Percentiles rank a stretch among this genome's conserved stretches.
phyloP scores from a whole-genome alignment of 768 basidiomycete species.

The Tephrocybe sp. region DNA sequence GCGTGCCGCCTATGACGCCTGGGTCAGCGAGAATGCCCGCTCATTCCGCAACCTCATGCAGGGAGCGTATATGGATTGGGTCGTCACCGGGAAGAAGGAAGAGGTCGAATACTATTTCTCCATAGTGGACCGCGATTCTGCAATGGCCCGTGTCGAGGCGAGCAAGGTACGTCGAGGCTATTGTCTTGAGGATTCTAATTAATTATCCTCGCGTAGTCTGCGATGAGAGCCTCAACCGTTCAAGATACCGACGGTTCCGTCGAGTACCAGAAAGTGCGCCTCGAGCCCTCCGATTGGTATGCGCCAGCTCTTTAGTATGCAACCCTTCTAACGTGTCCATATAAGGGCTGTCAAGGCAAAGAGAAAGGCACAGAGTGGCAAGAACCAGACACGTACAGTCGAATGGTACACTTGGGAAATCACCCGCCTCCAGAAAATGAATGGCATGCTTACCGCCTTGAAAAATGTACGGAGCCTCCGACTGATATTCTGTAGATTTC shows the following conservation, averaged over 20 bases:
- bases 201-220: not conserved
- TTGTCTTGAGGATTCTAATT: not conserved
- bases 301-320: not conserved
- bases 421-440: slow-evolving; percentile 2
- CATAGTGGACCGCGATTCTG: slow-evolving; percentile 5
- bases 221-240: slow-evolving; percentile 3
- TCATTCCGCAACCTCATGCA: slow-evolving; percentile 2
- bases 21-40: slow-evolving; percentile 9
- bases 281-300: slow-evolving; percentile 4
- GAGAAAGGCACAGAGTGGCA: slow-evolving; percentile 1
- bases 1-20: slow-evolving; percentile 1
- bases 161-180: slow-evolving; percentile 1
- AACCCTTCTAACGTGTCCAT: not conserved
- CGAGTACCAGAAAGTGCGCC: slow-evolving; percentile 2
- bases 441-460: slow-evolving; percentile 2
- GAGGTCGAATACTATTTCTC: slow-evolving; percentile 10
- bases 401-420: slow-evolving; percentile 10
- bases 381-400: not conserved
- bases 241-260: slow-evolving; percentile 8
- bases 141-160: slow-evolving; percentile 3
- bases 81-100: slow-evolving; percentile 7
- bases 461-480: not conserved
- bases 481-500: not conserved
- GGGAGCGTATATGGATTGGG: slow-evolving; percentile 8
- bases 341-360: slow-evolving; percentile 5